Evolutionary conservation across 169 alveolate species (phyloP).

Genomic region (Eimeria sp.): DNA sequence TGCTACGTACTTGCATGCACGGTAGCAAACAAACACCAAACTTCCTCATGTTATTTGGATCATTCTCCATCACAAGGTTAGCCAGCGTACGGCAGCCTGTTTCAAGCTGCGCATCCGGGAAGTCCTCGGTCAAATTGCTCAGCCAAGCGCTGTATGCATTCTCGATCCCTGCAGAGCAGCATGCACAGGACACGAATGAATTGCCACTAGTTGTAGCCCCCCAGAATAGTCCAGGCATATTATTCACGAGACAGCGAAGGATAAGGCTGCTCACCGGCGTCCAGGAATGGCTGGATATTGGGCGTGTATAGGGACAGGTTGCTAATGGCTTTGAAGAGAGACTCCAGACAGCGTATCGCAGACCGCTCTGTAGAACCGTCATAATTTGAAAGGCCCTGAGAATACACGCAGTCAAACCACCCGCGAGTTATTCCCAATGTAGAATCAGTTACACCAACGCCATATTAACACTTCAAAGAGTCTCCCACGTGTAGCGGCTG

Average conservation of each 20-base stretch:
- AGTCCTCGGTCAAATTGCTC: constrained; percentile 88
- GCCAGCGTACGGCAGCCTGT: constrained; percentile 94
- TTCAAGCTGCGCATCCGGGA: constrained; percentile 89
- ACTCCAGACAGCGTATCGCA: constrained; percentile 93
- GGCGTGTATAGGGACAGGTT: constrained; percentile 92
- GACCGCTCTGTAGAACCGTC: constrained; percentile 82
- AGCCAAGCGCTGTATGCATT: constrained; percentile 89
- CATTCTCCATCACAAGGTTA: constrained; percentile 95
- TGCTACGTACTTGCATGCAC: constrained; percentile 80
- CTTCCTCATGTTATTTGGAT: constrained; percentile 91
- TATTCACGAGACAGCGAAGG: background rate
- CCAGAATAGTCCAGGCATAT: background rate
- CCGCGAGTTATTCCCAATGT: background rate
- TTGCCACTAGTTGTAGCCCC: background rate
- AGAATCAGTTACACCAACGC: background rate
- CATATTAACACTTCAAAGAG: background rate
- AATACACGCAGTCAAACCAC: background rate
- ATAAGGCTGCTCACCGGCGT: constrained; percentile 81
- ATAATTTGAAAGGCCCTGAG: constrained; percentile 78
- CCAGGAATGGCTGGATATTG: constrained; percentile 90
- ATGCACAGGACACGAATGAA: background rate
- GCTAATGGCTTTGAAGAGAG: constrained; percentile 93
- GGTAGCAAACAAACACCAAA: constrained; percentile 93
- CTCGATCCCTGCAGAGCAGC: constrained; percentile 80
- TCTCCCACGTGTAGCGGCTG: background rate